phyloP scores from a whole-genome alignment of 768 basidiomycete genomes.

The Lyophyllum semitale region DNA sequence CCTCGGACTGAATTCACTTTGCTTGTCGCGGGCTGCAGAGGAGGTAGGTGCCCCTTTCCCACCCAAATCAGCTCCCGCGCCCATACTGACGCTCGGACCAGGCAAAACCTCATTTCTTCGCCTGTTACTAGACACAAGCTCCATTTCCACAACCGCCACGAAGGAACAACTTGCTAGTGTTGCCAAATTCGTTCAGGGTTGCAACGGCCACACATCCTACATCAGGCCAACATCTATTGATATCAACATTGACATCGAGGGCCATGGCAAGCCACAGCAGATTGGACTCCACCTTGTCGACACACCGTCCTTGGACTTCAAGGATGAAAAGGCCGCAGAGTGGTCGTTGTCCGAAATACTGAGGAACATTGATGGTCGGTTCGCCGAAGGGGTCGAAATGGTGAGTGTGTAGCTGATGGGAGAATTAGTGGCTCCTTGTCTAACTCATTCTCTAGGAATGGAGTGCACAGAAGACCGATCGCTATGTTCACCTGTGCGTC shows the following conservation, averaged over 20 bases:
- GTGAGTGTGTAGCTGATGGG: conserved; percentile 49
- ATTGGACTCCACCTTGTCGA: conserved; percentile 76
- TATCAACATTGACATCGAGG: conserved; percentile 61
- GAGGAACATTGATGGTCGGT: conserved; percentile 70
- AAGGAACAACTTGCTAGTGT: conserved; percentile 80
- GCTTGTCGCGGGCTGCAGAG: conserved; percentile 81
- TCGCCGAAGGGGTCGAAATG: conserved; percentile 74
- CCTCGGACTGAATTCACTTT: conserved; percentile 54
- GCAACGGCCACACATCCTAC: conserved; percentile 69
- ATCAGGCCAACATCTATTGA: conserved; percentile 72
- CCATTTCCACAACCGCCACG: conserved; percentile 59
- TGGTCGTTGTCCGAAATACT: conserved; percentile 67
- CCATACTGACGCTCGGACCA: conserved; percentile 39
- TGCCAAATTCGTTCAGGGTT: conserved; percentile 82
- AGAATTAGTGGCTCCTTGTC: conserved; percentile 20
- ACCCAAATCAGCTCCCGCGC: conserved; percentile 12
- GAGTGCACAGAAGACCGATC: conserved; percentile 69
- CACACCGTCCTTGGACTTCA: conserved; percentile 79
- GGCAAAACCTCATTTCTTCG: conserved; percentile 88
- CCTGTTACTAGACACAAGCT: conserved; percentile 80
- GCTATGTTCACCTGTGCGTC: conserved; percentile 80
- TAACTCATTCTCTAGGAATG: conserved; percentile 53
- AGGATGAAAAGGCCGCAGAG: conserved; percentile 65
- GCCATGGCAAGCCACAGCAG: conserved; percentile 42
- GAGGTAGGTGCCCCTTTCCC: conserved; percentile 44